phyloP scores from a whole-genome alignment of 2,329 filamentous ascomycete species.

The Drechmeria coniospora region DNA sequence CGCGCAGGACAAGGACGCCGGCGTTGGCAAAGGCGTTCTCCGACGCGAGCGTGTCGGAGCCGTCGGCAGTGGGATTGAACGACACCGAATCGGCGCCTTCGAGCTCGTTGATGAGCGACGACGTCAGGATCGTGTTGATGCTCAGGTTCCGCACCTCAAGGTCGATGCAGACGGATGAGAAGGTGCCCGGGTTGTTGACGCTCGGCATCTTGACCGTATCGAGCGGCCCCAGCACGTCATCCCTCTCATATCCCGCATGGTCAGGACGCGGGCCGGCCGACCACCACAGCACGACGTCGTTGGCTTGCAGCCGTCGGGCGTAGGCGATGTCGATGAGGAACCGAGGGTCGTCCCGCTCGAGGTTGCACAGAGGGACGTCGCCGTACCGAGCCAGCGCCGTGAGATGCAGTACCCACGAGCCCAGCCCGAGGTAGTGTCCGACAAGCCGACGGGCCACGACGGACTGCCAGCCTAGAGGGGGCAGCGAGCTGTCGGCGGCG shows the following conservation, averaged over 20 bases:
- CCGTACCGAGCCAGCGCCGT: slow-evolving; percentile 81
- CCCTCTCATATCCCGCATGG: slow-evolving; percentile 88
- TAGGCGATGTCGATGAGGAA: slow-evolving; percentile 96
- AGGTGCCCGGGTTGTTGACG: slow-evolving; percentile 85
- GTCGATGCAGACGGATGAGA: slow-evolving; percentile 92
- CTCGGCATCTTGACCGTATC: slow-evolving; percentile 85
- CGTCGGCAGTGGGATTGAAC: slow-evolving; percentile 45
- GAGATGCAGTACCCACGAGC: slow-evolving; percentile 80
- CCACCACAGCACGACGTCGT: slow-evolving; percentile 96
- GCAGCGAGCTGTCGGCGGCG: slow-evolving; percentile 69
- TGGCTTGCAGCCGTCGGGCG: slow-evolving; percentile 74
- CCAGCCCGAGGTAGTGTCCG: slow-evolving; percentile 81
- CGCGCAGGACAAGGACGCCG: slow-evolving; percentile 75
- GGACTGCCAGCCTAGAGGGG: slow-evolving; percentile 84
- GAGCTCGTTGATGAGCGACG: slow-evolving; percentile 89
- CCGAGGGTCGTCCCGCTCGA: slow-evolving; percentile 84
- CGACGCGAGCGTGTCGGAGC: slow-evolving; percentile 48
- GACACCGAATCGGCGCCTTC: slow-evolving; percentile 79
- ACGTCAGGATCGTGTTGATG: slow-evolving; percentile 95
- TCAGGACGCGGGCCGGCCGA: slow-evolving; percentile 75
- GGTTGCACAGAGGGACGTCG: slow-evolving; percentile 85
- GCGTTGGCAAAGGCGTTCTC: slow-evolving; percentile 90
- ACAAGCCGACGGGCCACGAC: slow-evolving; percentile 78
- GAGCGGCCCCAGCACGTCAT: slow-evolving; percentile 69
- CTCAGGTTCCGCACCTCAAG: slow-evolving; percentile 84